Base-by-base conservation (phyloP, 495 filamentous ascomycete genomes). In the Talaromyces wortmannii region DNA sequence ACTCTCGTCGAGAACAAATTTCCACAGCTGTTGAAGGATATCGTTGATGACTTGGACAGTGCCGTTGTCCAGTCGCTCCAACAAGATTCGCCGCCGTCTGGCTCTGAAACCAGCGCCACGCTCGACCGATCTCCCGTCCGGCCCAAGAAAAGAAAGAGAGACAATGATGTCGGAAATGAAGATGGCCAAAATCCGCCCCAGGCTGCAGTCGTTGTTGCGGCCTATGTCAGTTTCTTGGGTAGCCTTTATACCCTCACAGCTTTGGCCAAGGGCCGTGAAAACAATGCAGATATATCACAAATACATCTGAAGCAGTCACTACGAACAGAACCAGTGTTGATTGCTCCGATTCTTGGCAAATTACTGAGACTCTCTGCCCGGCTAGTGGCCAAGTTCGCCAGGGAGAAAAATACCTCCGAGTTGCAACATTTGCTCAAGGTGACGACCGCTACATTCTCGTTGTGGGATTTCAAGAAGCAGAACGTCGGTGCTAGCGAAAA, bases 221-320 rank as follows among this genome's bases (percentile, higher is more conserved):
- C 73, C 12, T 77, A 75, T 48, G 66, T 67, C 48, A 68, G 67
- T 31, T 59, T 62, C 11, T 54, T 75, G 57, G 71, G 74, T 46
- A 74, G 70, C 52, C 50, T 77, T 10, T 72, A 72, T 51, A 69
- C 66, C 42, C 57, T 67, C 29, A 63, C 64, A 31, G 55, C 48
- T 51, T 66, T 69, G 54, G 62, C 54, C 31, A 67, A 59, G 40
- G 63, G 54, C 40, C 68, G 57, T 17, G 56, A 58, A 32, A 60
- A 58, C 15, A 50, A 61, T 11, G 64, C 71, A 50, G 73, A 70
- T 42, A 69, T 77, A 33, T 68, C 72, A 29, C 72, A 71, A 33
- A 79, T 82, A 36, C 78, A 81, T 58, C 72, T 84, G 53, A 78
- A 73, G 54, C 68, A 77, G 48, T 74, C 73, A 8, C 60, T 85